Evolutionary conservation across 2,329 filamentous ascomycete genomes (phyloP).

Genomic region (Paecilomyces niveus): DNA sequence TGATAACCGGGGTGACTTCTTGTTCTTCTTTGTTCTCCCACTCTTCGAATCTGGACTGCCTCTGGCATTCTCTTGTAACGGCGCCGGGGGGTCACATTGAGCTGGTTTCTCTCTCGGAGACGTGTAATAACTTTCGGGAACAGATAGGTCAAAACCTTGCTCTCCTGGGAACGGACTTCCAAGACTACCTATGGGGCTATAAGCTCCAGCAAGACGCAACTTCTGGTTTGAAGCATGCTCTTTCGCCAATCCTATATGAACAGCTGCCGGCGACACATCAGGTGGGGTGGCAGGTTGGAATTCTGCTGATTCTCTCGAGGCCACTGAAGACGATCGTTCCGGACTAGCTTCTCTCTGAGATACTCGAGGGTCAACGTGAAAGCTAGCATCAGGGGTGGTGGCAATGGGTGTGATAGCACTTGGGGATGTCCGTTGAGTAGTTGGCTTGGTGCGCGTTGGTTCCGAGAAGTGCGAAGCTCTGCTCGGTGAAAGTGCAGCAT

Average conservation of each 20-base stretch:
- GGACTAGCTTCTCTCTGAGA: slow-evolving; percentile 25
- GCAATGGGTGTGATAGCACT: background rate
- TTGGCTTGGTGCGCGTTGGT: slow-evolving; percentile 1
- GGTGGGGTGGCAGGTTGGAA: slow-evolving; percentile 20
- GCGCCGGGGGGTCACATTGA: slow-evolving; percentile 19
- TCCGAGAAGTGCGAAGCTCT: background rate
- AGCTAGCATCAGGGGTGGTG: slow-evolving; percentile 13
- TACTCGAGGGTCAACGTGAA: slow-evolving; percentile 27
- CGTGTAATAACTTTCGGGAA: slow-evolving; percentile 27
- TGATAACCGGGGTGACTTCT: slow-evolving; percentile 14
- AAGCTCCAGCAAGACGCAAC: slow-evolving; percentile 13
- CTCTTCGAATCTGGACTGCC: slow-evolving; percentile 16
- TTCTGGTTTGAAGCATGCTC: slow-evolving; percentile 15
- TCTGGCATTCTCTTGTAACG: slow-evolving; percentile 27
- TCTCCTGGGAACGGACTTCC: slow-evolving; percentile 16
- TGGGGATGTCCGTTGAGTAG: background rate
- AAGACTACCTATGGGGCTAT: slow-evolving; percentile 7
- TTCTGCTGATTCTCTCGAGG: slow-evolving; percentile 20
- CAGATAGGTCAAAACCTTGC: slow-evolving; percentile 22
- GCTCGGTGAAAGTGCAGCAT: background rate
- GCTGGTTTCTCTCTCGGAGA: slow-evolving; percentile 11
- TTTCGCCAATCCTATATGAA: slow-evolving; percentile 19
- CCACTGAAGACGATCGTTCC: slow-evolving; percentile 24
- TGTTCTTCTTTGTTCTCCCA: slow-evolving; percentile 14
- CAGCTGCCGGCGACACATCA: slow-evolving; percentile 18